Evolutionary conservation across 257 asterid species (phyloP).

Genomic region (Solanum neorickii): DNA sequence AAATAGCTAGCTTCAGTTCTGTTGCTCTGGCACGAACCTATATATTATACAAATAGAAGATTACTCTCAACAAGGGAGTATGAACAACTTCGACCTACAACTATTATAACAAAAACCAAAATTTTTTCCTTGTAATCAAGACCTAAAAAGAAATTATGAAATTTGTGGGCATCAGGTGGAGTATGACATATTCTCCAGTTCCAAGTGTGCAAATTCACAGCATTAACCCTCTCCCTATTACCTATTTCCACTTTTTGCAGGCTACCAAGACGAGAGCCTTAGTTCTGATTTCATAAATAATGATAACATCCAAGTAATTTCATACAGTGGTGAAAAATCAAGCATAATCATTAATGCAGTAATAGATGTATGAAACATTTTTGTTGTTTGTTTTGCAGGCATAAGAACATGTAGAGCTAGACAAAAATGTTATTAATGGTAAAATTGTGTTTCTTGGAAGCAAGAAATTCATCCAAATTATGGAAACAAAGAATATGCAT

Average conservation of each 20-base stretch:
- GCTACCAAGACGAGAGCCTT: not conserved
- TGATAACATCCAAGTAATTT: not conserved
- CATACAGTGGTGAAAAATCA: not conserved
- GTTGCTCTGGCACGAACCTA: conserved; percentile 92
- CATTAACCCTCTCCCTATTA: not conserved
- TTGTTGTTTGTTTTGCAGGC: not conserved
- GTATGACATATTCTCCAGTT: not conserved
- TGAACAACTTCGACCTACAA: not conserved
- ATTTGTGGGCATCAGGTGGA: not conserved
- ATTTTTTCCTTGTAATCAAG: not conserved
- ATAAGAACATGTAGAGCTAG: not conserved
- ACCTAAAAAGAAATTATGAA: not conserved
- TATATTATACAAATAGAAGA: not conserved
- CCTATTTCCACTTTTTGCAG: not conserved
- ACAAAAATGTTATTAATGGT: not conserved
- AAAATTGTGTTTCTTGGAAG: not conserved
- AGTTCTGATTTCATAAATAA: not conserved
- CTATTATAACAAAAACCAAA: not conserved
- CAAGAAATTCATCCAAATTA: not conserved
- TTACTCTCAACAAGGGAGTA: not conserved
- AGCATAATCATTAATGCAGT: not conserved
- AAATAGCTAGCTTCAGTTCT: conserved; percentile 65
- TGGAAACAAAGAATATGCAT: not conserved
- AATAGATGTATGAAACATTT: not conserved
- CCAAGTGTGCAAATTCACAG: not conserved